Evolutionary conservation across 352 stramenopile species (phyloP).

Genomic region (Peronospora farinosa): DNA sequence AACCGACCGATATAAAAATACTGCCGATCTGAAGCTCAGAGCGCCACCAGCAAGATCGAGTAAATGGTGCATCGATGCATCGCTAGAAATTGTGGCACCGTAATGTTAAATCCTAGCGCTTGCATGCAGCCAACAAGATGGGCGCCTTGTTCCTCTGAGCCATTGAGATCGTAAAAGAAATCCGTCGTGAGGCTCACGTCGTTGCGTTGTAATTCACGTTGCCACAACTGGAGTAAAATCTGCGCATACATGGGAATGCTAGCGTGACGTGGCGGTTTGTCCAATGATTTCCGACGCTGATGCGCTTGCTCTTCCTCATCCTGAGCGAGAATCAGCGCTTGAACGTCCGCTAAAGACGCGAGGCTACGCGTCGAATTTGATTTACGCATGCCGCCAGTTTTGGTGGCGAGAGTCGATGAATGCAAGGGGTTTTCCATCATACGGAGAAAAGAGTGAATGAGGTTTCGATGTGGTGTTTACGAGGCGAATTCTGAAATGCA

Average conservation of each 20-base stretch:
- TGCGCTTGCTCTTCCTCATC: slow-evolving; percentile 45
- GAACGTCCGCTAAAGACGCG: slow-evolving; percentile 24
- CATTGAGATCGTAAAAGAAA: slow-evolving; percentile 59
- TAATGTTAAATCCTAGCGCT: slow-evolving; percentile 53
- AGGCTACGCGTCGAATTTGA: slow-evolving; percentile 56
- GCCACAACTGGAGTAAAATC: slow-evolving; percentile 60
- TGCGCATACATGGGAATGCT: slow-evolving; percentile 64
- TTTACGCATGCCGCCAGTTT: slow-evolving; percentile 36
- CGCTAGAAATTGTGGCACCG: slow-evolving; percentile 50
- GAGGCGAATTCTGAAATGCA: slow-evolving; percentile 1
- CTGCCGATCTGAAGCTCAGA: slow-evolving; percentile 23
- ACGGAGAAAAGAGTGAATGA: neutral
- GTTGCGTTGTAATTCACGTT: slow-evolving; percentile 48
- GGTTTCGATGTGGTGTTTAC: neutral
- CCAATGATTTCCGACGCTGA: slow-evolving; percentile 32
- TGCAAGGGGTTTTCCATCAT: slow-evolving; percentile 37
- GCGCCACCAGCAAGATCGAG: slow-evolving; percentile 48
- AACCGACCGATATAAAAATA: slow-evolving; percentile 7
- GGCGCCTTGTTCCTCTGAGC: slow-evolving; percentile 49
- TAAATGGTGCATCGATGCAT: slow-evolving; percentile 72
- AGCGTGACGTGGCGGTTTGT: slow-evolving; percentile 58
- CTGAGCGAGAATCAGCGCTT: slow-evolving; percentile 38
- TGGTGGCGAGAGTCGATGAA: slow-evolving; percentile 20
- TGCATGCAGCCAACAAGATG: slow-evolving; percentile 63
- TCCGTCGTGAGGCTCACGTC: slow-evolving; percentile 58